Base-by-base conservation (phyloP, 768 basidiomycete species). In the Hirschioporus abietinus region DNA sequence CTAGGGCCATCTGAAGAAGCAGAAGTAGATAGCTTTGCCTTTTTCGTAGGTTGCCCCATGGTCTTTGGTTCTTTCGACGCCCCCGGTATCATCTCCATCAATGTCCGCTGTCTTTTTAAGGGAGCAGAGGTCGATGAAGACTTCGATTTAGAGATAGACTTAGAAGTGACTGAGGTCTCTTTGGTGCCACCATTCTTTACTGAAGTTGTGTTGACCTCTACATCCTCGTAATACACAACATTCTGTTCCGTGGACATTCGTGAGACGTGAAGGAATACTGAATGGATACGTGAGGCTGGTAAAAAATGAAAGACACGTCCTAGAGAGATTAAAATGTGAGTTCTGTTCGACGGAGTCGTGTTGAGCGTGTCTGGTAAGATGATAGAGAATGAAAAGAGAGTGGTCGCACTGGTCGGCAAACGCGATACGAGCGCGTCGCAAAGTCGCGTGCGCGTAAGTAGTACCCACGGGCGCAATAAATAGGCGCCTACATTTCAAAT, bases 21-120 rank as follows among this genome's bases (percentile, higher is more conserved):
- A 5, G 72, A 71, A 17, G 74, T 63, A 4, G 72, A 71, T 17
- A 81, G 69, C 72, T 84, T 88, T 59, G 73, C 66, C 69, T 84
- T 87, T 76, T 89, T 89, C 9, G 80, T 69, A 20, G 73, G 68
- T 7, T 42, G 78, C 76, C 35, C 77, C 76, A 63, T 65, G 60
- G 72, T 69, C 61, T 69, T 71, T 60, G 75, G 75, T 42, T 69
- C 72, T 63, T 76, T 74, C 42, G 42, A 52, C 42, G 78, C 74
- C 35, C 74, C 70, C 8, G 79, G 72, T 64, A 90, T 81, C 88
- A 91, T 88, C 72, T 90, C 89, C 69, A 81, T 72, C 52, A 92
- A 80, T 0, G 88, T 90, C 42, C 82, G 80, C 77, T 92, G 90
- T 60, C 90, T 84, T 70, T 84, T 84, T 60, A 72, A 63, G 34